Percentiles rank a stretch among this genome's conserved stretches.
Evolutionary conservation across 31 red algal genomes (phyloP).

Genomic region (Endocladia muricata): DNA sequence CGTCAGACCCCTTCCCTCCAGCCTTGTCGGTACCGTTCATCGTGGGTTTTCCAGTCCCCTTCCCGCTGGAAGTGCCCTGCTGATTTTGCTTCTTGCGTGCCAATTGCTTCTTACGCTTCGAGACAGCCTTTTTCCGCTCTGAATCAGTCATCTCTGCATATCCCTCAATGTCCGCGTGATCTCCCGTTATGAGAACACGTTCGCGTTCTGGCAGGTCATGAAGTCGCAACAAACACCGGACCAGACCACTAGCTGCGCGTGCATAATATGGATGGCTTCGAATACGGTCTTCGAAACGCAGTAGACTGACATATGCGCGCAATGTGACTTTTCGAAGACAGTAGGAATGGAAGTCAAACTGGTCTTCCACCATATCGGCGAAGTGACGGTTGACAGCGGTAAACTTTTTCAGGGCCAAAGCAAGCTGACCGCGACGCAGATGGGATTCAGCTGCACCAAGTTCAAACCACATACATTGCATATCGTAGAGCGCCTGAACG

Average conservation of each 20-base stretch:
- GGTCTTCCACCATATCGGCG: constrained; percentile 94
- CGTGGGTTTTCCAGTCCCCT: constrained; percentile 21
- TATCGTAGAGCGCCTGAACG: constrained; percentile 87
- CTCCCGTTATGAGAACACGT: constrained; percentile 24
- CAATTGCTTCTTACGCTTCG: constrained; percentile 76
- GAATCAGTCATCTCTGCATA: constrained; percentile 72
- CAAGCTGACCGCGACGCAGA: constrained; percentile 41
- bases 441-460: constrained; percentile 70
- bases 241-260: constrained; percentile 46
- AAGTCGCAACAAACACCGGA: constrained; percentile 50
- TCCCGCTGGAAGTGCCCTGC: constrained; percentile 18
- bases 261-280: constrained; percentile 72
- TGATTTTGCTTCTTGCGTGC: constrained; percentile 35
- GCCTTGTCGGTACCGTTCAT: constrained; percentile 22
- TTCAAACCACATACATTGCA: constrained; percentile 99
- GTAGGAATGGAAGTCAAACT: constrained; percentile 96
- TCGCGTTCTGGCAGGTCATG: constrained; percentile 58
- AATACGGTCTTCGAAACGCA: constrained; percentile 85
- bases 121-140: constrained; percentile 70
- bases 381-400: constrained; percentile 90
- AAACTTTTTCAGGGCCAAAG: constrained; percentile 84
- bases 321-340: constrained; percentile 91
- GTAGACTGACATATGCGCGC: constrained; percentile 67
- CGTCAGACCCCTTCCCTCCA: background rate
- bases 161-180: constrained; percentile 53